These are phyloP conservation scores for Eucalyptus guilfoylei DNA, from an alignment of 345 rosid genomes.

Conservation along the genomic window DNA sequence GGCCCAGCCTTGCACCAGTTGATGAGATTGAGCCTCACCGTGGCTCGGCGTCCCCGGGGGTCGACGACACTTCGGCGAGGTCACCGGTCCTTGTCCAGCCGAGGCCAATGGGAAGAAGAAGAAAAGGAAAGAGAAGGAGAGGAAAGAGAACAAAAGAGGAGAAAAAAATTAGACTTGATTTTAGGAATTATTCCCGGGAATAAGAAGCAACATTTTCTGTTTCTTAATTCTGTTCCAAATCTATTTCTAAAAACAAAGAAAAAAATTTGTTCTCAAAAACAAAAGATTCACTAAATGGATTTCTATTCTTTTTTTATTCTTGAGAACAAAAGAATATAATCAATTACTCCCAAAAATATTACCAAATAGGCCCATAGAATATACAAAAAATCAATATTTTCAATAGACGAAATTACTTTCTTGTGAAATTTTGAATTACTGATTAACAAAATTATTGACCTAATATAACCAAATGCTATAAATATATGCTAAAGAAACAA, in stretches of 20 bases:
- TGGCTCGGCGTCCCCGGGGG: accelerated
- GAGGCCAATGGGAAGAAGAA: too few relatives aligned
- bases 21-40: accelerated
- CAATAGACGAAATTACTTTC: neutral
- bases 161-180: too few relatives aligned
- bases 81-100: accelerated
- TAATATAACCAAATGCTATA: neutral
- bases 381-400: neutral
- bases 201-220: accelerated
- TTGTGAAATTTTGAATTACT: neutral
- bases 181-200: accelerated
- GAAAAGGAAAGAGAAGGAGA: too few relatives aligned
- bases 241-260: too few relatives aligned
- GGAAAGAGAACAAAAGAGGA: too few relatives aligned
- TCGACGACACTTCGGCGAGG: accelerated
- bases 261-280: too few relatives aligned
- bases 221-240: too few relatives aligned
- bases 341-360: too few relatives aligned
- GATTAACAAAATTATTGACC: neutral
- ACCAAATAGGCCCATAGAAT: neutral
- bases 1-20: accelerated
- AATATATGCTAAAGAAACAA: neutral
- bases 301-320: too few relatives aligned
- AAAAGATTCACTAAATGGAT: too few relatives aligned
- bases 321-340: too few relatives aligned